phyloP scores from a whole-genome alignment of 441 rosid species.

The Omphalea diandra region DNA sequence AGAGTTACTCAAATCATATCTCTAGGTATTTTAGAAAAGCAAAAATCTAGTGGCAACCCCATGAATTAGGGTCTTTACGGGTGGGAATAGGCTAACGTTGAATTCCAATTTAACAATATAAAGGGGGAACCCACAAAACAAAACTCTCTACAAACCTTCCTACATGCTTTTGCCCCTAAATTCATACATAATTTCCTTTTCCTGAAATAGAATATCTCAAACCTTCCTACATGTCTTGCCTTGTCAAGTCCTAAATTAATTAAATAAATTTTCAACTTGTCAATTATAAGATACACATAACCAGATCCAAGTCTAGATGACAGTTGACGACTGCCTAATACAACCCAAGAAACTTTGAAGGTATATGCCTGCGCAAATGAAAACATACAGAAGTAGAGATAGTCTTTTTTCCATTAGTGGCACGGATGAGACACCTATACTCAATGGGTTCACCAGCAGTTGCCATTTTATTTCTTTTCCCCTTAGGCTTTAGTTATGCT shows the following conservation, averaged over 20 bases:
- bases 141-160: neutral
- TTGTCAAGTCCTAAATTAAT: neutral
- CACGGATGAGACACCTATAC: slow-evolving; percentile 83
- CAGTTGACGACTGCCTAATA: neutral
- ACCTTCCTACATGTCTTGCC: neutral
- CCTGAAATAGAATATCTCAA: neutral
- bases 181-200: neutral
- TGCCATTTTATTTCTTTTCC: slow-evolving; percentile 62
- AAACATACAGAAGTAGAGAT: slow-evolving; percentile 71
- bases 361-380: neutral
- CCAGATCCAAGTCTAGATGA: neutral
- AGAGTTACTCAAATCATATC: too few species aligned
- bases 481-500: slow-evolving; percentile 86
- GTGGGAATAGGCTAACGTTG: neutral
- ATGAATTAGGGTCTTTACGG: neutral
- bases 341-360: neutral
- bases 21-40: too few species aligned
- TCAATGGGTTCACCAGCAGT: slow-evolving; percentile 58
- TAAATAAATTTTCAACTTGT: neutral
- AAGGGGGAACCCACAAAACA: neutral
- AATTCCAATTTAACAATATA: neutral
- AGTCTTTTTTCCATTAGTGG: slow-evolving; percentile 76
- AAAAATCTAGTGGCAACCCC: neutral
- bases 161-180: neutral
- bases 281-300: neutral